phyloP scores from a whole-genome alignment of 78 protist species.

The Chrysochromulina parva region DNA sequence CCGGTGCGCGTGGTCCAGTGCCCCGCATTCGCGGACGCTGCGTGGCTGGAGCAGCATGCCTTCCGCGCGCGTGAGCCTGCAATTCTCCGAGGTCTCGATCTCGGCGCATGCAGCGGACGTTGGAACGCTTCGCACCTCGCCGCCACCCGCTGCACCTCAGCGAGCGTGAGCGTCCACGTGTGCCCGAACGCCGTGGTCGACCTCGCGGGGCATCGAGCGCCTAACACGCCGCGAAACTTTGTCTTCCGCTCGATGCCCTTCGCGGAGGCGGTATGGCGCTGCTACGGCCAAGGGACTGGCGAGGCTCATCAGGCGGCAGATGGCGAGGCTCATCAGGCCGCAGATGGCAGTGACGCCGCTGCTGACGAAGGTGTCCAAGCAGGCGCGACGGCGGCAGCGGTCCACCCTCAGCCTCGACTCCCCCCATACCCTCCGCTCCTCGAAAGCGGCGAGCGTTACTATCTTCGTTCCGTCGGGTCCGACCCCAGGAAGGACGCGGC shows the following conservation, averaged over 20 bases:
- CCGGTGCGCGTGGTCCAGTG: neutral
- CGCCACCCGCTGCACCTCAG: neutral
- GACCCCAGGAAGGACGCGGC: neutral
- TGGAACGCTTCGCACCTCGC: conserved; percentile 10
- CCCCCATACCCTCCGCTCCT: neutral
- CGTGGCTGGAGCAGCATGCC: neutral
- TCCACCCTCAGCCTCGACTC: neutral
- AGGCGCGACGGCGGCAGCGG: neutral
- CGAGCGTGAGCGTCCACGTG: conserved; percentile 23
- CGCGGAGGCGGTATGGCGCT: neutral
- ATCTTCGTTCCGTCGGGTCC: neutral
- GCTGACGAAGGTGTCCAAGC: neutral
- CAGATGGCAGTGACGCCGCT: too few relatives aligned
- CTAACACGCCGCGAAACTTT: conserved; percentile 31
- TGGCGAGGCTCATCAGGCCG: neutral
- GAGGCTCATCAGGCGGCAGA: neutral
- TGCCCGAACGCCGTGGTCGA: conserved; percentile 20
- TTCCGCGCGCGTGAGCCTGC: conserved; percentile 14
- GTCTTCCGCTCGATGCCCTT: conserved; percentile 29
- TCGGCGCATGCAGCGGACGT: conserved; percentile 14
- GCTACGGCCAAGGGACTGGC: neutral
- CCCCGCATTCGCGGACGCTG: neutral
- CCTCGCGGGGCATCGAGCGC: conserved; percentile 30
- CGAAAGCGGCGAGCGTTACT: neutral
- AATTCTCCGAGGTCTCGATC: neutral